Evolutionary conservation across 1,284 basidiomycete genomes (phyloP), one percentile per base, ranked within the genome.

Genomic region (Papiliotrema nemorosa): DNA sequence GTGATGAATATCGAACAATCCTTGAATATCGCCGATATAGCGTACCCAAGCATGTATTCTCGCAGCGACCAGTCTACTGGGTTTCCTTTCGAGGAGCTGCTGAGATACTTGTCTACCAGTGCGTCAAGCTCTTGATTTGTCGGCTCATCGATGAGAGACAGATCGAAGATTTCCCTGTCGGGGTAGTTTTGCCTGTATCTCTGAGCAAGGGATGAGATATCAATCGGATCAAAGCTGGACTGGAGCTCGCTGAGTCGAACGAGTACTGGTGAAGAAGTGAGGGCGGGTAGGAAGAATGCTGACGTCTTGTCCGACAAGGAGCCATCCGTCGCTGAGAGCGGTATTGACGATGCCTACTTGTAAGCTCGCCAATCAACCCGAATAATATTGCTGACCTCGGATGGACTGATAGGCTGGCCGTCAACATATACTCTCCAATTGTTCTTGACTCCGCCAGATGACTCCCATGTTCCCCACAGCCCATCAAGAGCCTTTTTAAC

Each of bases 1-100:
- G 75, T 81, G 35, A 92, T 64, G 56, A 97, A 87, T 50, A 97
- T 71, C 2, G 90, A 94, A 72, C 92, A 97, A 71, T 97, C 93
- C 72, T 97, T 97, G 81, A 97, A 91, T 12, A 87, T 88, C n/a
- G 89, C 88, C 9, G 88, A 88, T 41, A 97, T 82, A 29, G 90
- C 76, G 68, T 90, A 90, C 3, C 87, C 85, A 44, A 88, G 75
- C 40, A 85, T 40, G 29, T 65, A 52, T 41, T 74, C 60, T n/a
- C 70, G 56, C 2, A 72, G 44, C 0, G 58, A 60, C 63, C 73
- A 74, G 13, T 57, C 53, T n/a, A 40, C 22, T 2, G 47, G 18
- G 16, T 31, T 41, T 12, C 47, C 50, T 1, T 47, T 43, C 13
- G 18, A 5, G 3, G 56, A 49, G 6, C 57, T 59, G 18, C 77